Percentiles rank a stretch among this genome's conserved stretches.
Conservation (phyloP, 1,284 basidiomycete species). For the Mycosarcoma maydis region DNA sequence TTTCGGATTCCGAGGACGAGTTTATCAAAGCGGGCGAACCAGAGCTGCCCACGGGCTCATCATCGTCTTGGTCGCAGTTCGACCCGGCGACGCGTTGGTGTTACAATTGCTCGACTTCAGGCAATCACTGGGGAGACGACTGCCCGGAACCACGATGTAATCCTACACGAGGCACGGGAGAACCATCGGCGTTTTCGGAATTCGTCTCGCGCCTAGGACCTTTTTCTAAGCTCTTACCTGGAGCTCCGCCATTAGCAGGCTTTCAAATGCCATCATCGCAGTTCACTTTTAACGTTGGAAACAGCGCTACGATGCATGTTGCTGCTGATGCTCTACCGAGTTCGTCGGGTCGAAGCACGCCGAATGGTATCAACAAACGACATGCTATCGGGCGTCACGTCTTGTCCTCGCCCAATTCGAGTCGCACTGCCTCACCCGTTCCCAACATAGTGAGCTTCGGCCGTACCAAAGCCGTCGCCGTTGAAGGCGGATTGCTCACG, state of each 20-base stretch:
- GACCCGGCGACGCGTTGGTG: constrained; percentile 76
- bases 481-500: constrained; percentile 26
- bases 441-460: constrained; percentile 14
- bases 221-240: constrained; percentile 71
- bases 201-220: constrained; percentile 78
- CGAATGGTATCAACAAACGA: constrained; percentile 1
- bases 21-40: constrained; percentile 23
- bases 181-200: constrained; percentile 79
- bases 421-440: constrained; percentile 12
- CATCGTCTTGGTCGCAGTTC: constrained; percentile 11
- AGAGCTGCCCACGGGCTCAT: constrained; percentile 6
- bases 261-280: constrained; percentile 29
- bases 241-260: constrained; percentile 28
- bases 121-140: constrained; percentile 85
- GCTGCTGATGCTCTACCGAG: constrained; percentile 12
- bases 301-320: constrained; percentile 41
- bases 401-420: constrained; percentile 6
- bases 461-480: constrained; percentile 14
- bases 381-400: constrained; percentile 20
- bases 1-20: constrained; percentile 29
- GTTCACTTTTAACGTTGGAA: constrained; percentile 45
- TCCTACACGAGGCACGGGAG: constrained; percentile 70
- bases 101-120: constrained; percentile 82
- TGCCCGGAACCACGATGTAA: constrained; percentile 73
- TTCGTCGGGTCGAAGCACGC: constrained; percentile 6